Conservation (phyloP, 495 filamentous ascomycete genomes). For the Elasticomyces elasticus region DNA sequence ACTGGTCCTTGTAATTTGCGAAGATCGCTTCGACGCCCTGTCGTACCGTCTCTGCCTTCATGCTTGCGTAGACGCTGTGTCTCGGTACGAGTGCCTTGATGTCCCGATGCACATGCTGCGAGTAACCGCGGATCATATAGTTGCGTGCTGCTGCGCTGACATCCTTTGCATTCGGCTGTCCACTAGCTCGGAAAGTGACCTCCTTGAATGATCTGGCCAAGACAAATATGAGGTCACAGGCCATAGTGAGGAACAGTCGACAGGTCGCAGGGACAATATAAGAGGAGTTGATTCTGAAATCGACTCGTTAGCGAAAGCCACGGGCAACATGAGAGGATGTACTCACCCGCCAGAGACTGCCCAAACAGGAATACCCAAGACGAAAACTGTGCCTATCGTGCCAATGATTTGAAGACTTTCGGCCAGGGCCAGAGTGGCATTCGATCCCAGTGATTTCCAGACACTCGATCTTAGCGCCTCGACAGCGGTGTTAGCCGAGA, state of each 20-base stretch:
- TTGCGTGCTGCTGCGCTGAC: conserved; percentile 19
- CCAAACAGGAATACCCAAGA: conserved; percentile 5
- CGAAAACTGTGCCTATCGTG: not conserved
- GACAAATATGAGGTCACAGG: conserved; percentile 17
- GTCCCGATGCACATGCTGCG: conserved; percentile 21
- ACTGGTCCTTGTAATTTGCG: conserved; percentile 15
- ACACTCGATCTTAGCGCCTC: conserved; percentile 13
- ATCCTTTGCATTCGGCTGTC: conserved; percentile 24
- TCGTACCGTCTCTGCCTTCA: conserved; percentile 5
- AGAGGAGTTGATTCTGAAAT: conserved; percentile 13
- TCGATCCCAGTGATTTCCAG: conserved; percentile 7
- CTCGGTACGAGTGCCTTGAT: conserved; percentile 20
- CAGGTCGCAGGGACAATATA: conserved; percentile 14
- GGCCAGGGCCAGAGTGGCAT: conserved; percentile 4
- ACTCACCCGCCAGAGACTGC: conserved; percentile 9
- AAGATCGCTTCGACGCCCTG: conserved; percentile 12
- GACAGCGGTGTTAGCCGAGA: conserved; percentile 2
- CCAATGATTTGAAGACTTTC: conserved; percentile 7
- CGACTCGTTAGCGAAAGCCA: too few relatives aligned
- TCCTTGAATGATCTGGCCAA: conserved; percentile 22
- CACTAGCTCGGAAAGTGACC: conserved; percentile 17
- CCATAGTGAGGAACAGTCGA: conserved; percentile 18
- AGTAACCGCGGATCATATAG: conserved; percentile 18
- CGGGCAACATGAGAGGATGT: too few relatives aligned
- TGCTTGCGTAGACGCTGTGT: conserved; percentile 5